Percentiles rank a stretch among this genome's conserved stretches.
phyloP scores from a whole-genome alignment of 2,329 filamentous ascomycete genomes.

The Xylaria sp. region DNA sequence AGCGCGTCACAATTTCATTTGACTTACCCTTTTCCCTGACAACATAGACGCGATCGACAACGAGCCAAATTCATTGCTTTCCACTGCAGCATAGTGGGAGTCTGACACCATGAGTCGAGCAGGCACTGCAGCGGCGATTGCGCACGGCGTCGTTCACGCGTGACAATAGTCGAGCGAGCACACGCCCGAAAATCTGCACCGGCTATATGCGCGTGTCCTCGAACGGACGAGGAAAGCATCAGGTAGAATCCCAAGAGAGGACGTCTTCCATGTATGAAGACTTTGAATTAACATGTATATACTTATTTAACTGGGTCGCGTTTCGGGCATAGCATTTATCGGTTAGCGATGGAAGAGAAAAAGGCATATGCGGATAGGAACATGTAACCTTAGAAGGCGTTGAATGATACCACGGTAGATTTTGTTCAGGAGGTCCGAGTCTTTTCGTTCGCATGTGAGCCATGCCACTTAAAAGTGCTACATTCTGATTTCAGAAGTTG shows the following conservation, averaged over 20 bases:
- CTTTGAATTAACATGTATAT: neutral
- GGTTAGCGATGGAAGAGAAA: neutral
- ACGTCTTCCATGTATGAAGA: neutral
- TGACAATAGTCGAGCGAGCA: neutral
- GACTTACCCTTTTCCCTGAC: neutral
- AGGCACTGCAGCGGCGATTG: too few species aligned
- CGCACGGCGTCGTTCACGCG: neutral
- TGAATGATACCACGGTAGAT: neutral
- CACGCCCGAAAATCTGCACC: neutral
- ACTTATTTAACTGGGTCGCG: neutral
- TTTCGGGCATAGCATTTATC: neutral
- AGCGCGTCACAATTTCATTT: neutral
- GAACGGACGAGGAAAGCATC: neutral
- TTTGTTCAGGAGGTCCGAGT: neutral
- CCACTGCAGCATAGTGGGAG: neutral
- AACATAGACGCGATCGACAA: neutral
- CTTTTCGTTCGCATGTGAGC: neutral
- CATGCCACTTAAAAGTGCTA: neutral
- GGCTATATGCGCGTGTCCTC: neutral
- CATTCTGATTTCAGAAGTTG: neutral
- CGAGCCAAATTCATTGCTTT: neutral
- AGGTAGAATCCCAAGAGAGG: neutral
- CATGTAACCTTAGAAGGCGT: neutral
- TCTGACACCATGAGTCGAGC: too few species aligned
- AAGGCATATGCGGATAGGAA: neutral